Base-by-base conservation (phyloP, 176 grass and related monocot genomes). In the Tillandsia leiboldiana region DNA sequence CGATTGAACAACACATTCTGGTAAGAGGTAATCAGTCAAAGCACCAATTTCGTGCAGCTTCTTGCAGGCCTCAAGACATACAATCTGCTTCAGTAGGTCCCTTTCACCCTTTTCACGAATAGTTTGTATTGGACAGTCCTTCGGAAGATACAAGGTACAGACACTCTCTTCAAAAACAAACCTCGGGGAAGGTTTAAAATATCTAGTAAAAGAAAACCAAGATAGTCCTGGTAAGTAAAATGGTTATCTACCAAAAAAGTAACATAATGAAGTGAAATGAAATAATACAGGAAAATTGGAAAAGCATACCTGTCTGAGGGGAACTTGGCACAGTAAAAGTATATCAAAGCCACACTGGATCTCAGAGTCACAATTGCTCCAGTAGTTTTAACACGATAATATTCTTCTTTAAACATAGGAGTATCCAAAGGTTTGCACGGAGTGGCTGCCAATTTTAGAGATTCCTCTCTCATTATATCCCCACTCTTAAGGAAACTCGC, bases 271-370 rank as follows among this genome's bases (percentile, higher is more conserved):
- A 12, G 13, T 4, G 52, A 56, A 65, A 5, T 53, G 68, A 78
- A 75, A 22, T 33, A 57, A 77, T 9, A 58, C 27, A 26, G 3
- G 50, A 51, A 22, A 78, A 62, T 69, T 48, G 63, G 67, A 50
- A 79, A 71, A 76, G 79, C 84, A 61, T 24, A 94, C 86, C 80
- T 70, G 27, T 94, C 90, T 10, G 75, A 94, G 59, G 90, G 90
- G 53, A 94, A 86, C 81, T 83, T 89, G 6, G 81, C 82, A 83
- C 91, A 95, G 72, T 87, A 95, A 82, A 63, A 29, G 66, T 87
- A 52, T 68, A 95, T 90, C 81, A 95, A 87, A 29, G 12, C 70
- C 70, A 95, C 62, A 69, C 83, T 84, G 11, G 91, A 95, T 75
- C 79, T 87, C 13, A 73, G 67, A 63, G 87, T 90, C 22, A 90